Base-by-base conservation (phyloP, 169 alveolate species). In the Eimeria zaria region DNA sequence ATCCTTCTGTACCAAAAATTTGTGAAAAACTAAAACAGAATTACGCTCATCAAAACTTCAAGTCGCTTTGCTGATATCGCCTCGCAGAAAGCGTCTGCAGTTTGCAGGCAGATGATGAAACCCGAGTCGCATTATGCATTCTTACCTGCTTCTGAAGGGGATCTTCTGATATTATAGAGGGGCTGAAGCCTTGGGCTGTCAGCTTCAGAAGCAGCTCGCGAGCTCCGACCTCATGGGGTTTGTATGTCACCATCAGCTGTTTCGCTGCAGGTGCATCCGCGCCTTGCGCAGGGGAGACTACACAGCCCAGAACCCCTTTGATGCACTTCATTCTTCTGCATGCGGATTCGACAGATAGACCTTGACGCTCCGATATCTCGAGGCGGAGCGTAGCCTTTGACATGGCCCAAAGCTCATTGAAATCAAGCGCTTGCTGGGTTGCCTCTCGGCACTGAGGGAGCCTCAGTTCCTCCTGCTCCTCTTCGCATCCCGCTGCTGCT, bases 101-200 rank as follows among this genome's bases (percentile, higher is more conserved):
- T 36, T 36, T 69, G 80, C 80, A 33, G 36, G 51, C 2, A 0
- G 22, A 69, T 46, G 18, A 20, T 39, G 39, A 64, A 64, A n/a
- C 5, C 18, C 44, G 36, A n/a, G 41, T 4, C 11, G 24, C 22
- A 22, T 14, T n/a, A 7, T 46, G 7, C 20, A 53, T 11, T 18
- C 93, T 85, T 62, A 81, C 93, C 93, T 85, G 93, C 48, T 46
- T 58, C 60, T 85, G 64, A 1, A 85, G 81, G 30, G 93, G 93
- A 51, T 85, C 93, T 60, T 85, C 93, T 33, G 81, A 69, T 16
- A 85, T 60, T 51, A 85, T 22, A 6, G 27, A 62, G 2, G 80
- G 93, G 14, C 71, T 58, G 27, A 62, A 85, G 41, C 93, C 93
- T 60, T 60, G 60, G 14, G 58, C 41, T 51, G 24, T 36, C 73